A percentile compares a stretch with the other conserved stretches of the same genome.
Evolutionary conservation across 345 rosid genomes (phyloP).

Genomic region (Pistacia atlantica): DNA sequence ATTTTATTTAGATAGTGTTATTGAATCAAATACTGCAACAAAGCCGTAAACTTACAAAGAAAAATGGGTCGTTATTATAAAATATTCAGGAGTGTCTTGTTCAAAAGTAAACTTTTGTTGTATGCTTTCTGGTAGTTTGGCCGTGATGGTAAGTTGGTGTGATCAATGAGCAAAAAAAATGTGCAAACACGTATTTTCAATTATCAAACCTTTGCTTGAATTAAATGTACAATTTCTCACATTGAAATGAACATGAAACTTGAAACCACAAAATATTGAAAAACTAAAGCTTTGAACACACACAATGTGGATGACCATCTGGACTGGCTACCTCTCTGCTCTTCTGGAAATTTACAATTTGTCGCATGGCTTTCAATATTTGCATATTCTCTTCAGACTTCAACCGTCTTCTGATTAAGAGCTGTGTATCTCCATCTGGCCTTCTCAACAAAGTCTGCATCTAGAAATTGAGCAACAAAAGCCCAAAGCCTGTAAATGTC

Average conservation of each 20-base stretch:
- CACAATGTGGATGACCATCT: slow-evolving; percentile 2
- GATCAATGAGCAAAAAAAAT: not conserved
- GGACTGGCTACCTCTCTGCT: not conserved
- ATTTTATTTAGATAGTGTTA: not conserved
- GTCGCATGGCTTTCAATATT: slow-evolving; percentile 1
- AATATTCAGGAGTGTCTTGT: not conserved
- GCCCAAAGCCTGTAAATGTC: slow-evolving; percentile 83
- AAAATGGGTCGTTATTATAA: not conserved
- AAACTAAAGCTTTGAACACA: not conserved
- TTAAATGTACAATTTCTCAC: not conserved
- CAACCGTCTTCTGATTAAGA: slow-evolving; percentile 62
- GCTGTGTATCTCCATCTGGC: slow-evolving; percentile 76
- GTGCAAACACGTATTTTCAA: not conserved
- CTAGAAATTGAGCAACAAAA: slow-evolving; percentile 82
- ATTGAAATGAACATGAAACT: slow-evolving; percentile 12
- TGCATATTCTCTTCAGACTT: slow-evolving; percentile 39
- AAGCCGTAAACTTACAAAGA: not conserved
- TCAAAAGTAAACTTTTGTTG: not conserved
- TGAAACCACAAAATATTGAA: not conserved
- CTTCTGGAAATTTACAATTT: not conserved
- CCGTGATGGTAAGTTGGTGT: not conserved
- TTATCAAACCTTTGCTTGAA: not conserved
- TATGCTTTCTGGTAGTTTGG: not conserved
- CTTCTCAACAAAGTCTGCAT: slow-evolving; percentile 89
- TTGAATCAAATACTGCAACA: not conserved